Base-by-base conservation (phyloP, 805 yeast genomes). In the Tetrapisispora iriomotensis region DNA sequence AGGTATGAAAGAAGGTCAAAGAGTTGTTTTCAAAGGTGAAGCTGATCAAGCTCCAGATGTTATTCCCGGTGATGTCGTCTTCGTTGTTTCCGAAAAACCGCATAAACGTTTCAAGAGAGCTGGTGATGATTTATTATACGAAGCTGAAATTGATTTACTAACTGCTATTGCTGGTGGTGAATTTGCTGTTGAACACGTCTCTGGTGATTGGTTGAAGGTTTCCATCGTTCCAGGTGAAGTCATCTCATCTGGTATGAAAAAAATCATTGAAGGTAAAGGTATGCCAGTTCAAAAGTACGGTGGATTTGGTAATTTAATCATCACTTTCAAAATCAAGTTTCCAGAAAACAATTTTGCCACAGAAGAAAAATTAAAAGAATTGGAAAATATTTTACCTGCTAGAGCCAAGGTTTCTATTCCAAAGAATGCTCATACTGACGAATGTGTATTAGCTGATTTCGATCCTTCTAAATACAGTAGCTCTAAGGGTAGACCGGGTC, bases 161-260 rank as follows among this genome's bases (percentile, higher is more conserved):
- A 87, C 97, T 20, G 95, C 99, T 23, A 74, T 92, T 53, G 94
- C 96, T 34, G 99, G 99, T 60, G 99, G 99, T 54, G 79, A 80
- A 45, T 72, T 92, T 60, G 79, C 82, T 27, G 69, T 92, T 60
- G 74, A 87, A 70, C 96, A 90, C 59, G 78, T 92, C 42, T 83
- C 86, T 51, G 96, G 95, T 49, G 96, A 87, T 54, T 86, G 78
- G 74, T 68, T 90, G 56, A 85, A 87, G 71, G 75, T 87, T 43
- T 70, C 74, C 28, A 77, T 88, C 46, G 67, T 82, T 37, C 92
- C 96, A 40, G 97, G 97, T 61, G 96, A 90, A 67, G 87, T 90
- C 45, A 82, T 92, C 47, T 55, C 87, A 24, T 96, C 97, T 37
- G 94, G 84, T 47, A 61, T 70, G 30, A 68, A 79, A 53, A 88